Evolutionary conservation across 2,329 filamentous ascomycete genomes (phyloP), one percentile per base, ranked within the genome.

Genomic region (Sporothrix phasma): DNA sequence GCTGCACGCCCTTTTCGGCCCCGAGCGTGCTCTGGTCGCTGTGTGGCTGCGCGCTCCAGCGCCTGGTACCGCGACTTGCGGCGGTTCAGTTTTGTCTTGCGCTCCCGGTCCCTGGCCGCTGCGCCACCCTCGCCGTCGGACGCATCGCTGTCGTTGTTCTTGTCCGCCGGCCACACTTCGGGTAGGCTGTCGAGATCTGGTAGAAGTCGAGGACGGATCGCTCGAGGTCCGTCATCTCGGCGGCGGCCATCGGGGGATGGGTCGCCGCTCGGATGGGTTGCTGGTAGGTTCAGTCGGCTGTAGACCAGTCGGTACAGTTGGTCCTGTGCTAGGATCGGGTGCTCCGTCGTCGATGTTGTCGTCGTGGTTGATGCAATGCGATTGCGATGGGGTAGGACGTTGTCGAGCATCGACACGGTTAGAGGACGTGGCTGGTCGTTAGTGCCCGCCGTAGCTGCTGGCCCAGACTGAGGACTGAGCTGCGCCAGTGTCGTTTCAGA

Each of bases 111-210:
- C 51, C 83, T 84, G 51, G 86, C 87, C 31, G 51, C 66, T 17
- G 15, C 59, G 10, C 7, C 22, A 19, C 3, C 60, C 56, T 84
- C 82, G 58, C 83, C 84, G 54, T 87, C 88, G 22, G 83, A 87
- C 54, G 88, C 86, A 71, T 84, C 85, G 41, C 45, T 61, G 43
- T 65, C 60, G 64, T 87, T 83, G 72, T 93, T 87, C 73, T 91
- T 87, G 71, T 95, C 89, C 58, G 85, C 80, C 0, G 93, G 93
- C 93, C 93, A 97, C 80, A 90, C 86, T 84, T 83, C 2, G 93
- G 93, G 74, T 86, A 92, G 22, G 89, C 80, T 15, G 82, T 89
- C 47, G 88, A 82, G 58, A 97, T 83, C 74, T 92, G 89, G 78
- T 97, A 97, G 77, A 96, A 92, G 70, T 92, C 92, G 71, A 94